Evolutionary conservation across 2,329 filamentous ascomycete species (phyloP), one percentile per base, ranked within the genome.

Genomic region (Tympanopsis confertula): DNA sequence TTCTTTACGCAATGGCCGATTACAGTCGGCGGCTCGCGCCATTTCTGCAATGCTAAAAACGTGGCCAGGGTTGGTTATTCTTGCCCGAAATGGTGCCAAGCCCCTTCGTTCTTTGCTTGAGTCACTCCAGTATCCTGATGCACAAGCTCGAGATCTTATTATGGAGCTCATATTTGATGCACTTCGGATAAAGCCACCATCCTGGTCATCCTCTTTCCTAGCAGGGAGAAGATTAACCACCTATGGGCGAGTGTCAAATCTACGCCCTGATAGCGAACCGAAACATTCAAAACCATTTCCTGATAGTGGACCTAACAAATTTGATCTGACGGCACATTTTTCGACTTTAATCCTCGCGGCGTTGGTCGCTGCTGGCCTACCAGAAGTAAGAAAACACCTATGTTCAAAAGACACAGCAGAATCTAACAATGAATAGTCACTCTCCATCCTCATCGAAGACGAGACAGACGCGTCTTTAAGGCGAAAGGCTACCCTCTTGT

Each of bases 151-250:
- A 36, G 87, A 94, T 51, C 81, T 88, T 1, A 78, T 95, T 14
- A 69, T 98, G 42, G 91, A 98, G 54, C 65, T 98, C 12, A 61
- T 98, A 14, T 95, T 93, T 50, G 69, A 70, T 1, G 55, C 81
- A 3, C 59, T 98, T 37, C 78, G 89, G 24, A 95, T 98, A 52
- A 96, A 96, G 48, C 82, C 88, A 41, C 78, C 91, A 32, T 80
- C 87, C 5, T 98, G 91, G 91, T 93, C 91, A 5, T 88, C 86
- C 0, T 93, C 89, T 0, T 98, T 94, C 55, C 71, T 98, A 35
- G 91, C 93, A 24, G 93, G 91, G 5, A 76, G 91, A 45, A 73
- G 93, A 42, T 66, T 98, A 35, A 98, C 93, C 1, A 98, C 91
- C 0, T 98, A 98, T 55, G 89, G 88, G n/a, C 75, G 93, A 49